Evolutionary conservation across 805 yeast genomes (phyloP).

Genomic region (Candida chilensis): DNA sequence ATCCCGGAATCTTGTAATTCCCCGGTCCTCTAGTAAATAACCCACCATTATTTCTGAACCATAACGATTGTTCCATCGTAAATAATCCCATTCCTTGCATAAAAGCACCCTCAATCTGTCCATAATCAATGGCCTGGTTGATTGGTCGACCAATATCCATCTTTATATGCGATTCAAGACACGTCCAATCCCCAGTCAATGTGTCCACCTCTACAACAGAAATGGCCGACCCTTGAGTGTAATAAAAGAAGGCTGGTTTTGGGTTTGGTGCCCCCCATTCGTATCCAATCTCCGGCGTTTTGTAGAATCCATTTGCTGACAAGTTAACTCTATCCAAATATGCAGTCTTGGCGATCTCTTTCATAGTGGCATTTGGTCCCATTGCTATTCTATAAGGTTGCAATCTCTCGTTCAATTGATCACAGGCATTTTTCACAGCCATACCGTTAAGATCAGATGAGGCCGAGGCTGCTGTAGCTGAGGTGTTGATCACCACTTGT

Average conservation of each 20-base stretch:
- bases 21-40: constrained; percentile 40
- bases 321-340: constrained; percentile 34
- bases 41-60: constrained; percentile 30
- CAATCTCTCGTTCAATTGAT: constrained; percentile 29
- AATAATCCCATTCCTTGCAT: constrained; percentile 41
- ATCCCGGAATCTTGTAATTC: constrained; percentile 39
- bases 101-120: constrained; percentile 42
- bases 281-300: constrained; percentile 39
- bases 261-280: constrained; percentile 29
- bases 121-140: constrained; percentile 39
- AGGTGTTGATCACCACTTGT: constrained; percentile 35
- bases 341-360: constrained; percentile 28
- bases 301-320: constrained; percentile 39
- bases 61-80: constrained; percentile 37
- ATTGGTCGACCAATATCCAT: constrained; percentile 41
- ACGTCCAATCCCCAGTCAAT: constrained; percentile 38
- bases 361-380: constrained; percentile 26
- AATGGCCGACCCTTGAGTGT: constrained; percentile 35
- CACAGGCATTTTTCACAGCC: constrained; percentile 40
- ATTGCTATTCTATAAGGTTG: constrained; percentile 23
- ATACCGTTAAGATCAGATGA: constrained; percentile 39
- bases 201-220: constrained; percentile 34
- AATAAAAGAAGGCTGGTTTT: constrained; percentile 35
- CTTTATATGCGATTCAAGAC: constrained; percentile 28
- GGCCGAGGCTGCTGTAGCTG: constrained; percentile 42